A percentile compares a stretch with the other conserved stretches of the same genome.
Conservation (phyloP, 2,329 filamentous ascomycete species). For the Cryoendolithus antarcticus region DNA sequence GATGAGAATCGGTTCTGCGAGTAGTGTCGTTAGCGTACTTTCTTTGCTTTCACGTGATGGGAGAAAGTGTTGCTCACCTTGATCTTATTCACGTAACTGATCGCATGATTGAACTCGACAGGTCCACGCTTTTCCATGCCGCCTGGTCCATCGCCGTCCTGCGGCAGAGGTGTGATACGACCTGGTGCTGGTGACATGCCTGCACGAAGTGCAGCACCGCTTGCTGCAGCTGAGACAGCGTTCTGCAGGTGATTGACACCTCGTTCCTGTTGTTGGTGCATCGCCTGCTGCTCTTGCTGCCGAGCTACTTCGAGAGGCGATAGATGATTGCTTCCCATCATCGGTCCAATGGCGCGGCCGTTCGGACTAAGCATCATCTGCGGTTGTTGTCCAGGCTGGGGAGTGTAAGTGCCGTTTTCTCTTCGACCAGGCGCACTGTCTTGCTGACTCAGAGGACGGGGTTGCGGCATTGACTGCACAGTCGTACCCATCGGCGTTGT, state of each 20-base stretch:
- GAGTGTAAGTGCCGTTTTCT: conserved; percentile 28
- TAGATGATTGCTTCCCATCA: conserved; percentile 19
- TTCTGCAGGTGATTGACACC: conserved; percentile 55
- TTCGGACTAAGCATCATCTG: conserved; percentile 33
- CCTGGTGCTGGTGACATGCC: conserved; percentile 38
- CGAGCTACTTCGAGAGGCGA: conserved; percentile 18
- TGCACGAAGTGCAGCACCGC: conserved; percentile 33
- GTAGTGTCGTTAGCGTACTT: too few relatives aligned
- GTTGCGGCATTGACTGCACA: conserved; percentile 65
- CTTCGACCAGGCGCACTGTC: conserved; percentile 13
- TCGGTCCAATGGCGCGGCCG: conserved; percentile 30
- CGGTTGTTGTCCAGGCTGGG: conserved; percentile 24
- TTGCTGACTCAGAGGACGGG: conserved; percentile 29
- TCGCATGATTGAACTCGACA: conserved; percentile 97
- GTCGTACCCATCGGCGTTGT: conserved; percentile 98
- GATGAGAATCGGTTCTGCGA: conserved; percentile 88
- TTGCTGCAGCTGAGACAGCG: conserved; percentile 47
- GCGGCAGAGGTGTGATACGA: conserved; percentile 36
- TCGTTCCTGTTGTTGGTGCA: conserved; percentile 52
- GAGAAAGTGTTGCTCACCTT: conserved; percentile 52
- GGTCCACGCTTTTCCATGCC: conserved; percentile 75
- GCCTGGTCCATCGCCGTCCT: conserved; percentile 33
- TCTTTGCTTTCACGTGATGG: too few relatives aligned
- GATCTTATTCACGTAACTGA: conserved; percentile 99
- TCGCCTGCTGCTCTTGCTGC: conserved; percentile 20